Evolutionary conservation across 2,329 filamentous ascomycete genomes (phyloP), one percentile per base, ranked within the genome.

Genomic region (Fusarium beomiforme): DNA sequence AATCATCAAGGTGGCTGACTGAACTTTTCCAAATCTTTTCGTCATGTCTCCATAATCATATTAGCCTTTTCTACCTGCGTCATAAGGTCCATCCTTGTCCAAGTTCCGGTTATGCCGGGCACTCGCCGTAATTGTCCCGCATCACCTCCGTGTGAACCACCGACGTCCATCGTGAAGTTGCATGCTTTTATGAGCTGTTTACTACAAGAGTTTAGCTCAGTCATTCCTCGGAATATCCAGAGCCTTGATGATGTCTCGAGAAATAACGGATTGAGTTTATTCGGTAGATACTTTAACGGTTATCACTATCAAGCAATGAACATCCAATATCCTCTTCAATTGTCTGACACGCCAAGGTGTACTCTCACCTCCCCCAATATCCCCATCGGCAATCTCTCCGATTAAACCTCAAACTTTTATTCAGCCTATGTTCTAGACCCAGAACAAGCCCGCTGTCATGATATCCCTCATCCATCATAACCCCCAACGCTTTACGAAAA

Each of bases 41-140:
- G 69, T 71, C 69, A 71, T 71, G 64, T 71, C 69, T 71, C 54
- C 69, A 69, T 71, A 71, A 71, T 71, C 69, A 71, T 37, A 49
- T 17, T 42, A 24, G 51, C 37, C n/a, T 44, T 37, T 14, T 33
- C n/a, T 26, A 14, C 34, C 39, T 64, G 36, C 64, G 64, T 69
- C 64, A 69, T 69, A 44, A 8, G 29, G 29, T 9, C 8, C 29
- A 29, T 29, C 29, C 29, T 29, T 29, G 29, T 29, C 11, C 8
- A 6, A 6, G 11, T 33, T 62, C 57, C 56, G 49, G 43, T 67
- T 47, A 51, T 44, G 64, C 64, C 64, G 64, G 31, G 33, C 56
- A 63, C 56, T 51, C 64, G 64, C 68, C 59, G 64, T 49, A 53
- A 44, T 67, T 56, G 42, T 51, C 63, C 50, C 53, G 54, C 55